Evolutionary conservation across 371 early-diverging fungal species (phyloP), one percentile per base, ranked within the genome.

Genomic region (Apophysomyces ossiformis): DNA sequence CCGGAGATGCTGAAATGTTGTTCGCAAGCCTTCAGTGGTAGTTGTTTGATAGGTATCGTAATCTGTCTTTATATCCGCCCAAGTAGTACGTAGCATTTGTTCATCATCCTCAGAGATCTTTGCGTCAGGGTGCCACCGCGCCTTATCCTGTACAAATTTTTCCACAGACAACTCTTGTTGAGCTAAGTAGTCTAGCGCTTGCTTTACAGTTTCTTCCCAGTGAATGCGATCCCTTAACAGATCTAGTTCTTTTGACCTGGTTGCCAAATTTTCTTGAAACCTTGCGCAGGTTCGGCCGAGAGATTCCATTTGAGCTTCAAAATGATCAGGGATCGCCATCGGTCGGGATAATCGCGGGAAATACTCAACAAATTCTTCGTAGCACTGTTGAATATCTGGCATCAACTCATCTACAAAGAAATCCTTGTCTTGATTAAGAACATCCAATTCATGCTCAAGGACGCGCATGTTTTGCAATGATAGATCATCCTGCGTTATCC

Each of bases 221-320:
- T 38, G 36, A 5, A 70, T 39, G 18, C 73, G 71, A 26, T 73
- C 70, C 26, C 71, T 67, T 8, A 78, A 57, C 26, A 74, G 60
- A 4, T 72, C 71, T 21, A 76, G 65, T 37, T 83, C 83, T 18
- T 64, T 76, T 0, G 74, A 65, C 0, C 69, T 64, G 6, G 73
- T 64, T 0, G 61, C 57, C 26, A 79, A 57, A 32, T 62, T 70
- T 21, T 83, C 83, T 57, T 81, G 70, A 13, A 78, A 67, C 7
- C 82, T 59, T 39, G 45, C 59, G 3, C 65, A 57, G 0, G 69
- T 57, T 38, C 75, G 75, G 7, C 60, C 57, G 12, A 78, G 37
- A 1, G 75, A 69, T 26, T 76, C 78, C 82, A 82, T 82, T 37
- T 69, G 65, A 2, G 69, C 74, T 59, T 79, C 82, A n/a, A 82